Evolutionary conservation across 129 eudicot species (phyloP).

Genomic region (Heracleum sosnowskyi): DNA sequence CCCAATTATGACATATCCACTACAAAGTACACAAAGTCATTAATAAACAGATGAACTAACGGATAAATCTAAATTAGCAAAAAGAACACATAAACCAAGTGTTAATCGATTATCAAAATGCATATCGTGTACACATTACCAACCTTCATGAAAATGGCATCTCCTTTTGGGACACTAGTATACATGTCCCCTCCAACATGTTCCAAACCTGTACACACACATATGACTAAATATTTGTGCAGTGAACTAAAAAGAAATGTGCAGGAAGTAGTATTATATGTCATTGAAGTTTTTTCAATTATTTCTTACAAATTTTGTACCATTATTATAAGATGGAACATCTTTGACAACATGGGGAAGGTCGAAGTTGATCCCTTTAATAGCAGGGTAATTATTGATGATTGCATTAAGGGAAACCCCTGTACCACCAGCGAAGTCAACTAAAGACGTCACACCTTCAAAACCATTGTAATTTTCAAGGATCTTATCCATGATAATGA

Average conservation of each 20-base stretch:
- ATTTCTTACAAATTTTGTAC: too few species aligned
- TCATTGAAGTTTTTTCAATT: not conserved
- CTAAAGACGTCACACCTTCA: slow-evolving; percentile 35
- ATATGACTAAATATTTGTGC: too few species aligned
- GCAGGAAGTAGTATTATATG: not conserved
- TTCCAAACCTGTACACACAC: slow-evolving; percentile 40
- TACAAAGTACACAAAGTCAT: not conserved
- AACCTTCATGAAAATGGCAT: slow-evolving; percentile 84
- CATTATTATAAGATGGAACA: slow-evolving; percentile 32
- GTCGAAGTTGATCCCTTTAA: too few species aligned
- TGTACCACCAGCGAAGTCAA: slow-evolving; percentile 82
- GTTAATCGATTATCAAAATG: slow-evolving; percentile 15
- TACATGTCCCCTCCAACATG: slow-evolving; percentile 89
- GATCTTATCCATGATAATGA: slow-evolving; percentile 59
- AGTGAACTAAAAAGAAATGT: too few species aligned
- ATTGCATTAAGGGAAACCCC: slow-evolving; percentile 38
- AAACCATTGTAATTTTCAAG: slow-evolving; percentile 55
- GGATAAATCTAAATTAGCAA: too few species aligned
- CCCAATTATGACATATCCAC: not conserved
- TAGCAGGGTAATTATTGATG: too few species aligned
- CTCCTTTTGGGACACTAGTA: slow-evolving; percentile 68
- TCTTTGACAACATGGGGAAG: slow-evolving; percentile 15
- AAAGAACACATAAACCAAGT: too few species aligned
- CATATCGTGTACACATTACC: too few species aligned
- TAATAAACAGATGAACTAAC: not conserved